Percentiles rank a stretch among this genome's conserved stretches.
phyloP scores from a whole-genome alignment of 2,329 filamentous ascomycete species.

The Fusarium verticillioides region DNA sequence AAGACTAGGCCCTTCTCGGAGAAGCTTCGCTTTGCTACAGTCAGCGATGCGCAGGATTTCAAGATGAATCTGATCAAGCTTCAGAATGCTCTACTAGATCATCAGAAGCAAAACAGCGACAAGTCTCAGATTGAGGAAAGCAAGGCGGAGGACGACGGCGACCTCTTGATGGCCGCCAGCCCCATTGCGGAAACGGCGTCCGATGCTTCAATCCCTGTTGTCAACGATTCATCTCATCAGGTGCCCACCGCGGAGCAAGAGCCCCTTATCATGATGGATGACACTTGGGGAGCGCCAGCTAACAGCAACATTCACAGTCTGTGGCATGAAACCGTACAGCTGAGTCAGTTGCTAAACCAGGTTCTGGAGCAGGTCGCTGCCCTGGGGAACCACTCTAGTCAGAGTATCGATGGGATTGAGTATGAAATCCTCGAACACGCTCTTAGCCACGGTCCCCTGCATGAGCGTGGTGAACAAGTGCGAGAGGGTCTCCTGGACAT shows the following conservation, averaged over 20 bases:
- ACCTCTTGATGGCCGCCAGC: not conserved
- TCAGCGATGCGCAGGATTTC: constrained; percentile 30
- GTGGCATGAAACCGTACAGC: not conserved
- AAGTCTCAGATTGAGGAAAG: not conserved
- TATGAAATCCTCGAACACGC: constrained; percentile 43
- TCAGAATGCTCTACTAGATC: constrained; percentile 4
- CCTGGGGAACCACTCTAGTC: constrained; percentile 11
- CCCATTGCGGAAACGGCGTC: not conserved
- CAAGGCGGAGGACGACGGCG: not conserved
- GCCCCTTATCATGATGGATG: not conserved
- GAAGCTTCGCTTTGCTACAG: constrained; percentile 32
- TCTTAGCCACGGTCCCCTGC: constrained; percentile 41
- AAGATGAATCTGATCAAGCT: constrained; percentile 7
- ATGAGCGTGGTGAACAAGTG: constrained; percentile 36
- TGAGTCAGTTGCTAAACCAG: constrained; percentile 11
- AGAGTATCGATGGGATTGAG: constrained; percentile 39
- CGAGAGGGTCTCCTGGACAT: constrained; percentile 35
- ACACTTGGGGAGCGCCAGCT: not conserved
- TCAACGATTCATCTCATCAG: not conserved
- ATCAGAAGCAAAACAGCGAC: not conserved
- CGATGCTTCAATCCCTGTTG: not conserved
- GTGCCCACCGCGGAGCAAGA: not conserved
- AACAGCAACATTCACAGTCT: not conserved
- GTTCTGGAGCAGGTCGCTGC: constrained; percentile 16
- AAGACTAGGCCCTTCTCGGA: constrained; percentile 1